Conservation (phyloP, 768 basidiomycete species). For the Termitomyces sp. region DNA sequence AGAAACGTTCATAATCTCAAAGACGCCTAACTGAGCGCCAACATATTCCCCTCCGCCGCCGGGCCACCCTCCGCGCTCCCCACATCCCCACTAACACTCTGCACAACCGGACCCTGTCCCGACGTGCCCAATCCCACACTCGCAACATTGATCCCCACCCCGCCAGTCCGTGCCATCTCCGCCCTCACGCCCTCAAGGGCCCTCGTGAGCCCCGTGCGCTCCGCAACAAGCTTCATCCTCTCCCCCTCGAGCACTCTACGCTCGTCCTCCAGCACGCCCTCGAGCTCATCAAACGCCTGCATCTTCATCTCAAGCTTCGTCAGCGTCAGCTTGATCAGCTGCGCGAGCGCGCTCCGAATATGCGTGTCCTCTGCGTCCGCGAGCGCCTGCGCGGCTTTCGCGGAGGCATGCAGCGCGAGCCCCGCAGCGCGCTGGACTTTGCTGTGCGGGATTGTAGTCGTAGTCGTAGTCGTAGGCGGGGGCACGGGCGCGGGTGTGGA, state of each 20-base stretch:
- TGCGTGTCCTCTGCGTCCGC: conserved; percentile 81
- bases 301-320: conserved; percentile 95
- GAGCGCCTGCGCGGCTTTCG: conserved; percentile 76
- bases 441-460: conserved; percentile 62
- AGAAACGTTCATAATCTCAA: background rate
- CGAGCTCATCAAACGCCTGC: conserved; percentile 91
- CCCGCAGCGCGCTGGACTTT: conserved; percentile 79
- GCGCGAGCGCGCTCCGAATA: conserved; percentile 74
- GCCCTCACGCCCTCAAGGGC: conserved; percentile 63
- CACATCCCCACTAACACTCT: conserved; percentile 44
- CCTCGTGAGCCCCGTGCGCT: conserved; percentile 68
- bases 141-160: conserved; percentile 19
- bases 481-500: conserved; percentile 25
- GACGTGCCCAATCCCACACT: conserved; percentile 48
- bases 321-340: conserved; percentile 78
- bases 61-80: conserved; percentile 58
- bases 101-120: conserved; percentile 56
- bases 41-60: conserved; percentile 48
- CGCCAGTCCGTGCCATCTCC: conserved; percentile 60
- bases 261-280: conserved; percentile 90
- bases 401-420: conserved; percentile 86
- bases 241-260: conserved; percentile 80
- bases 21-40: conserved; percentile 41
- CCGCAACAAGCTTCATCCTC: conserved; percentile 73
- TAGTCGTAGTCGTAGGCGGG: too few species aligned